Evolutionary conservation across 345 rosid genomes (phyloP).

Genomic region (Iberis pinnata): DNA sequence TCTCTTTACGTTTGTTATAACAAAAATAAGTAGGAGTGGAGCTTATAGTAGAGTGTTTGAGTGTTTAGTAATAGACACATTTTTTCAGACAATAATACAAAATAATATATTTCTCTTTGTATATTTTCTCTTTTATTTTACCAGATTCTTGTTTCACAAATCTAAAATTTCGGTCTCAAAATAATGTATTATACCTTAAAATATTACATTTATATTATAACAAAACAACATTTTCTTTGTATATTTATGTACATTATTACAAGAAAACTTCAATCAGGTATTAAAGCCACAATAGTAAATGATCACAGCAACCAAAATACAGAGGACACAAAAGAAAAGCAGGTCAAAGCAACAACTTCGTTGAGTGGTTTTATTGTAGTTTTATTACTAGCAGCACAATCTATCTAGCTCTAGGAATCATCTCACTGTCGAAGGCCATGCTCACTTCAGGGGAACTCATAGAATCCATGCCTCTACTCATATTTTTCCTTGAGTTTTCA

Average conservation of each 20-base stretch:
- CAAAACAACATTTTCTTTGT: no score
- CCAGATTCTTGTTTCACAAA: no score
- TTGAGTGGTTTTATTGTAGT: neutral
- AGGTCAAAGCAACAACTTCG: conserved; percentile 8
- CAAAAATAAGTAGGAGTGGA: no score
- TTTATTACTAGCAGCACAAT: conserved; percentile 1
- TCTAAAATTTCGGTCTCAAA: no score
- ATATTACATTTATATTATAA: no score
- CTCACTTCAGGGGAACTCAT: conserved; percentile 21
- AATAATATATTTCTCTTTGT: no score
- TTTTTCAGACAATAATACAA: no score
- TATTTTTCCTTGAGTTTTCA: conserved; percentile 17
- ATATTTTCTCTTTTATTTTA: no score
- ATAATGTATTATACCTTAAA: no score
- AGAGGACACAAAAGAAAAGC: neutral
- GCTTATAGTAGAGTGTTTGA: no score
- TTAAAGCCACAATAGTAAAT: neutral
- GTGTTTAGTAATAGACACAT: no score
- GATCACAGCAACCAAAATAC: neutral
- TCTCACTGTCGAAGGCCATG: conserved; percentile 15
- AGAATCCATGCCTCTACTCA: conserved; percentile 19
- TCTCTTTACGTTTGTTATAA: no score
- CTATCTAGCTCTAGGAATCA: conserved; percentile 24
- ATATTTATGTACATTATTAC: neutral
- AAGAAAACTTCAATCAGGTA: neutral